These are phyloP conservation scores for Globisporangium takayamanum DNA, from an alignment of 352 stramenopile species.

Conservation along the genomic window DNA sequence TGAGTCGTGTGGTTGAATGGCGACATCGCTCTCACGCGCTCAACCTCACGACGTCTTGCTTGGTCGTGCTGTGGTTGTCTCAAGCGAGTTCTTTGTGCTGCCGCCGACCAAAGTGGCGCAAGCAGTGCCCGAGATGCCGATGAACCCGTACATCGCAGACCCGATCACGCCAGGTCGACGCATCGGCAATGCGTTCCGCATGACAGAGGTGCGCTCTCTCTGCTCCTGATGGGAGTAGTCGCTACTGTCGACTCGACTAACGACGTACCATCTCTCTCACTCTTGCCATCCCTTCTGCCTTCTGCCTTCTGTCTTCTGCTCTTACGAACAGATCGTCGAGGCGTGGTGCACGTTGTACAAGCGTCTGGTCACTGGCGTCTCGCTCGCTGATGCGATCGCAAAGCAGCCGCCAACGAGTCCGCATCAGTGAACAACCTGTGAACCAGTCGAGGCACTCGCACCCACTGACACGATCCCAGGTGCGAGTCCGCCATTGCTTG, in stretches of 20 bases:
- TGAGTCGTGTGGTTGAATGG: neutral
- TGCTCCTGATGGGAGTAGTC: neutral
- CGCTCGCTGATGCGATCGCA: conserved; percentile 13
- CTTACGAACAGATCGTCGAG: conserved; percentile 23
- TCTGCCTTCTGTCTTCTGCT: neutral
- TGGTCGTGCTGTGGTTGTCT: neutral
- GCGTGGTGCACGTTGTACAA: conserved; percentile 32
- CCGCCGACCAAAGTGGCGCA: conserved; percentile 28
- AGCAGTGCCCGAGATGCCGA: conserved; percentile 26
- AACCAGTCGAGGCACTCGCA: neutral
- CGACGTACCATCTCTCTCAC: too few relatives aligned
- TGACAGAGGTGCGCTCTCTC: conserved; percentile 48
- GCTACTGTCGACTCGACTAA: too few relatives aligned
- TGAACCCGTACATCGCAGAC: conserved; percentile 67
- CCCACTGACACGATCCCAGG: too few relatives aligned
- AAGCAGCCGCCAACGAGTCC: neutral
- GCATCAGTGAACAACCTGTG: neutral
- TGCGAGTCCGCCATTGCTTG: neutral
- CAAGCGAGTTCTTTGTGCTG: conserved; percentile 72
- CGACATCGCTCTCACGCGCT: neutral
- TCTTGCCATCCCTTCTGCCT: too few relatives aligned
- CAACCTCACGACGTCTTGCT: neutral
- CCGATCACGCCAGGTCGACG: conserved; percentile 57
- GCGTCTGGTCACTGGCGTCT: conserved; percentile 18
- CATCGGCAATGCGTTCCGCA: conserved; percentile 80